phyloP scores from a whole-genome alignment of 164 flowering plant species.

The Vitis vinifera region DNA sequence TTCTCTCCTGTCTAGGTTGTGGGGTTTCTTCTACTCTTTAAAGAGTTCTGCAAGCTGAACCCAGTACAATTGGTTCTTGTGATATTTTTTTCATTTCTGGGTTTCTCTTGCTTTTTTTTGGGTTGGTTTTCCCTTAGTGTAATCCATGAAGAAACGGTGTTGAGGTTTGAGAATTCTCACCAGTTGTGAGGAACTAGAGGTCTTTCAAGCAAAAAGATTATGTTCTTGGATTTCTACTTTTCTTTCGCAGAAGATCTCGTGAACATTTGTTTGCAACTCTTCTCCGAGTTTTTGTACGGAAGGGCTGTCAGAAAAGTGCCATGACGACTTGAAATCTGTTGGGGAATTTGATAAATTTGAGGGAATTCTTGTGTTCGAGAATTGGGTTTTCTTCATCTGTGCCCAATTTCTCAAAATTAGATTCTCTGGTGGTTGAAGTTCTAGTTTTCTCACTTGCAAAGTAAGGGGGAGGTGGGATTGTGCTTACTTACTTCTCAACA shows the following conservation, averaged over 20 bases:
- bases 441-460: neutral
- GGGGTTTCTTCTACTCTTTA: too few species aligned
- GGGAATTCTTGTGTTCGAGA: neutral
- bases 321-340: neutral
- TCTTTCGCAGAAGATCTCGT: neutral
- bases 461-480: neutral
- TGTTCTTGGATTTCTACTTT: neutral
- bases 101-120: too few species aligned
- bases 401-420: neutral
- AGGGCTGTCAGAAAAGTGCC: neutral
- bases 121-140: too few species aligned
- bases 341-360: neutral
- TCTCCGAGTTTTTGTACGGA: conserved; percentile 8
- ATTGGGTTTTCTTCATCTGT: neutral
- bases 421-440: neutral
- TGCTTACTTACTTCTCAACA: neutral
- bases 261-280: neutral
- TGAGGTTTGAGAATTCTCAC: too few species aligned
- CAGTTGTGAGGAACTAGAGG: too few species aligned
- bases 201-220: neutral
- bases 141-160: too few species aligned
- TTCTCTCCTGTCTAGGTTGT: too few species aligned
- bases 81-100: too few species aligned
- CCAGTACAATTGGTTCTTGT: too few species aligned
- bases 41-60: too few species aligned